Evolutionary conservation across 768 basidiomycete genomes (phyloP).

Genomic region (Gautieria morchelliformis): DNA sequence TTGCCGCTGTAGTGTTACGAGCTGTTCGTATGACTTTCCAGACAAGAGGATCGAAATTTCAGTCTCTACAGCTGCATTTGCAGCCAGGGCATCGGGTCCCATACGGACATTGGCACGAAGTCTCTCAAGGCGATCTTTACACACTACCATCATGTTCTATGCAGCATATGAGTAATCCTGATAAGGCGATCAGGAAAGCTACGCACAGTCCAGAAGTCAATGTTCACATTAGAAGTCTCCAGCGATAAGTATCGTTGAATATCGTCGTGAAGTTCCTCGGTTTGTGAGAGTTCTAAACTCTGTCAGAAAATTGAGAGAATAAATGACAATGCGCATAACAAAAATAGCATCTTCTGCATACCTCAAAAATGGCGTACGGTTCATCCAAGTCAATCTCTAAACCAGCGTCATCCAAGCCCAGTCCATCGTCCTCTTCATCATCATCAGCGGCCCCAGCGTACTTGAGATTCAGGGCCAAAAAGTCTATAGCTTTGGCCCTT

Average conservation of each 20-base stretch:
- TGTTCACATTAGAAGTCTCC: constrained; percentile 73
- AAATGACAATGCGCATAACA: background rate
- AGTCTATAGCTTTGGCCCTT: constrained; percentile 97
- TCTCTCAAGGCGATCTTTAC: constrained; percentile 79
- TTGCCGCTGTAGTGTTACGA: constrained; percentile 71
- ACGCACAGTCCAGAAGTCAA: constrained; percentile 95
- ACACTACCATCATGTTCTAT: constrained; percentile 96
- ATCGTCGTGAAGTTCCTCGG: constrained; percentile 88
- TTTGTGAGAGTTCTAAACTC: constrained; percentile 82
- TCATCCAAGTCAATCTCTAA: constrained; percentile 98
- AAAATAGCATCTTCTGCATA: constrained; percentile 28
- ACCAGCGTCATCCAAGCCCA: constrained; percentile 70
- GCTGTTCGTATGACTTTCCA: constrained; percentile 80
- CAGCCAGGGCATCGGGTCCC: constrained; percentile 40
- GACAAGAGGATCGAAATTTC: constrained; percentile 75
- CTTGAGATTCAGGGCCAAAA: constrained; percentile 88
- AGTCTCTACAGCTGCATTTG: constrained; percentile 71
- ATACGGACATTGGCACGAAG: constrained; percentile 54
- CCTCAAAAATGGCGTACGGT: constrained; percentile 95
- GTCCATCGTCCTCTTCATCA: constrained; percentile 40
- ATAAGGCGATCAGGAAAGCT: background rate
- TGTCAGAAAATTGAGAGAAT: constrained; percentile 18
- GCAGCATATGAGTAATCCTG: constrained; percentile 3
- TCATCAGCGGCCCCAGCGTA: constrained; percentile 70
- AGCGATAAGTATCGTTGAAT: constrained; percentile 86